A percentile compares a stretch with the other conserved stretches of the same genome.
These are phyloP conservation scores for Chaetomium olivaceum DNA, from an alignment of 2,329 filamentous ascomycete species.

Conservation along the genomic window DNA sequence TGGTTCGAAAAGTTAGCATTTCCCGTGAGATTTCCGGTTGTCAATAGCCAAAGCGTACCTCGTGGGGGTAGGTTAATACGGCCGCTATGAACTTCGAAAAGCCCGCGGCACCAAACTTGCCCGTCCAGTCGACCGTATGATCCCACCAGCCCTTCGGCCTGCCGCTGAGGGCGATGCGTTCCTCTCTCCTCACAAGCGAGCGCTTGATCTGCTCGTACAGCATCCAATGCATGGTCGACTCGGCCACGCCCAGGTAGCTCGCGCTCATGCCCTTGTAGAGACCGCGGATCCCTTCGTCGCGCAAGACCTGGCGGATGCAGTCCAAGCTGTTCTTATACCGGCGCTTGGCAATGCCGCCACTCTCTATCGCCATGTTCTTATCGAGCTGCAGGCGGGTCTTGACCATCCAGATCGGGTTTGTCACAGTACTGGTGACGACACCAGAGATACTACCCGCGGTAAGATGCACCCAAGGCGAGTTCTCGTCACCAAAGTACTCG, in stretches of 20 bases:
- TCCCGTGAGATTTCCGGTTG: not conserved
- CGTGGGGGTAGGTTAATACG: conserved; percentile 86
- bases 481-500: conserved; percentile 68
- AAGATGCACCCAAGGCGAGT: conserved; percentile 76
- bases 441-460: conserved; percentile 75
- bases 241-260: conserved; percentile 86
- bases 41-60: conserved; percentile 56
- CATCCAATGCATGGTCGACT: conserved; percentile 91
- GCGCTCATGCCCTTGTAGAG: conserved; percentile 90
- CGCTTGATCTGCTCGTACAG: conserved; percentile 91
- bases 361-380: conserved; percentile 70
- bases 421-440: conserved; percentile 83
- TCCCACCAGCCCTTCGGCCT: conserved; percentile 71
- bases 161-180: conserved; percentile 57
- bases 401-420: conserved; percentile 95
- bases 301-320: conserved; percentile 79
- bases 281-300: conserved; percentile 76
- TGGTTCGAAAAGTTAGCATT: conserved; percentile 36
- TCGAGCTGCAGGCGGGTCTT: conserved; percentile 93
- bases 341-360: conserved; percentile 56
- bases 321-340: conserved; percentile 87
- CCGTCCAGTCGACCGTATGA: conserved; percentile 72
- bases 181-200: conserved; percentile 65
- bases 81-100: conserved; percentile 84
- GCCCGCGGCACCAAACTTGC: conserved; percentile 77